Evolutionary conservation across 768 basidiomycete species (phyloP).

Genomic region (Termitomyces sp.): DNA sequence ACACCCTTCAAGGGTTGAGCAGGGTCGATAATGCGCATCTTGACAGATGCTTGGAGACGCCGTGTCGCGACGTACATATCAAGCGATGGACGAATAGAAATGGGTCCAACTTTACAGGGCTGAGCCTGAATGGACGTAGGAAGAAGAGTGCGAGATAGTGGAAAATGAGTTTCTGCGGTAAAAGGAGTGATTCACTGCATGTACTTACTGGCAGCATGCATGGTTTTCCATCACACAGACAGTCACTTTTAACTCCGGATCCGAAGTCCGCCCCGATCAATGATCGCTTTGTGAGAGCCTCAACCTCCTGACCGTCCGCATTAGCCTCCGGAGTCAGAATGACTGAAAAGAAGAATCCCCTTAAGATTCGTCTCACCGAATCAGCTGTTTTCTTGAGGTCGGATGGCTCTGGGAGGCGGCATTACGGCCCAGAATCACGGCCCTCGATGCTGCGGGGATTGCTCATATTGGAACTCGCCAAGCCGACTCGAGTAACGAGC

Average conservation of each 20-base stretch:
- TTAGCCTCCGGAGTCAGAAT: constrained; percentile 1
- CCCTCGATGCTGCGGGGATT: constrained; percentile 62
- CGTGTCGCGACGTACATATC: not conserved
- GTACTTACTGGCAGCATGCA: not conserved
- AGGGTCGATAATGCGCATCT: not conserved
- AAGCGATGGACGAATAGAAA: not conserved
- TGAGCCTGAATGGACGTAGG: not conserved
- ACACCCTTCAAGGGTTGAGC: not conserved
- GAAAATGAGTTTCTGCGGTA: not conserved
- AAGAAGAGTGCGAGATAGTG: not conserved
- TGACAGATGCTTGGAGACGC: not conserved
- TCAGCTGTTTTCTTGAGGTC: constrained; percentile 65
- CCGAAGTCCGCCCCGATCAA: constrained; percentile 4
- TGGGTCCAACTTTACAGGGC: not conserved
- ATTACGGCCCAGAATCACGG: constrained; percentile 19
- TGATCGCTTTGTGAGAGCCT: not conserved
- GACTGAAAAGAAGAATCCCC: constrained; percentile 31
- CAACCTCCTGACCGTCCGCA: not conserved
- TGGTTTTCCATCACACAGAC: not conserved
- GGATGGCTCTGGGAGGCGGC: constrained; percentile 33
- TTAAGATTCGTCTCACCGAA: constrained; percentile 62
- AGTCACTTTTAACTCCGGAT: not conserved
- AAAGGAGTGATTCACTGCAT: not conserved
- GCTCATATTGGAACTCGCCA: constrained; percentile 48
- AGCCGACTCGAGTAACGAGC: constrained; percentile 80